Percentiles rank a stretch among this genome's conserved stretches.
Evolutionary conservation across 176 grass and related monocot species (phyloP).

Genomic region (Musa beccarii): DNA sequence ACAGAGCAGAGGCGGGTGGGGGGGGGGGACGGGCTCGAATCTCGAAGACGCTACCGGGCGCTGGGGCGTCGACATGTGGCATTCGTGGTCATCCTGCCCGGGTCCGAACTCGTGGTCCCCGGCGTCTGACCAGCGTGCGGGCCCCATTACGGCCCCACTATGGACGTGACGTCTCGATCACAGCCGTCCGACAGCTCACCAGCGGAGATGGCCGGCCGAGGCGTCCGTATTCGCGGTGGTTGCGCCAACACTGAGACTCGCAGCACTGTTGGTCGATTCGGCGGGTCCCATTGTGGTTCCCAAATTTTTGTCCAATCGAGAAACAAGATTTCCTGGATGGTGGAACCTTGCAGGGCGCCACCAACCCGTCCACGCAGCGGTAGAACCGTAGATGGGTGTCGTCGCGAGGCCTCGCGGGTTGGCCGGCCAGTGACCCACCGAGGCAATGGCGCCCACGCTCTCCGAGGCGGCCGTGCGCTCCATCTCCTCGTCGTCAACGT

Average conservation of each 20-base stretch:
- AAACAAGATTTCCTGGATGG: background rate
- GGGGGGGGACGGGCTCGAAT: background rate
- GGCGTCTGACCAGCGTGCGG: background rate
- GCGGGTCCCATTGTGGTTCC: background rate
- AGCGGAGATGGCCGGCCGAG: background rate
- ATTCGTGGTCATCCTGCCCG: background rate
- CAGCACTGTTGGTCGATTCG: no score
- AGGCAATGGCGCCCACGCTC: background rate
- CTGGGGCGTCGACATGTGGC: background rate
- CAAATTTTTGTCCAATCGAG: background rate
- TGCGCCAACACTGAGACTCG: no score
- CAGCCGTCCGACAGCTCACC: constrained; percentile 33
- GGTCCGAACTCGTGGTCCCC: background rate
- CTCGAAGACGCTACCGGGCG: background rate
- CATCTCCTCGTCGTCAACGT: background rate
- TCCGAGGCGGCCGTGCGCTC: background rate
- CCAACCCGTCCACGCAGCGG: no score
- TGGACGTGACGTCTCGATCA: constrained; percentile 33
- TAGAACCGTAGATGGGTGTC: background rate
- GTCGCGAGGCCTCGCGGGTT: background rate
- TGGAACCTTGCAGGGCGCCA: no score
- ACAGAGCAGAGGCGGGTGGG: background rate
- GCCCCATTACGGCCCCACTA: background rate
- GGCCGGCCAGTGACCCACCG: background rate
- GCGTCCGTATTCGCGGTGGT: background rate